Evolutionary conservation across 306 rosid species (phyloP), one percentile per base, ranked within the genome.

Genomic region (Dryas octopetala): DNA sequence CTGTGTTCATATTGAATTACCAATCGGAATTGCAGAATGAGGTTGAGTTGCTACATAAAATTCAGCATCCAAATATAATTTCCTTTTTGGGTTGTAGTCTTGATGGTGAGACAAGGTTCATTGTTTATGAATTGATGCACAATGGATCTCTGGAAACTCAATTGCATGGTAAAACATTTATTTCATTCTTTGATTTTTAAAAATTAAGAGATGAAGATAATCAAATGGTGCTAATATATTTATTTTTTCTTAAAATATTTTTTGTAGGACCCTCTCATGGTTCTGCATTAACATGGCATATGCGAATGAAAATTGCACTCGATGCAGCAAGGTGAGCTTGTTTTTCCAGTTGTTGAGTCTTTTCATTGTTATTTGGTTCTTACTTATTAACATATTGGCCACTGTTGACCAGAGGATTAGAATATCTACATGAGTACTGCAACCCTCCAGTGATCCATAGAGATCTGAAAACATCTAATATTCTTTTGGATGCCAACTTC

Each of bases 221-320:
- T 50, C 19, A 44, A 73, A 38, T 51, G 64, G 73, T 62, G 41
- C 46, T 66, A 17, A 44, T 74, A 8, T 73, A 7, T 1, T 62
- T 59, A 1, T 67, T 69, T 76, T 52, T 1, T 19, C 17, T 15
- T 43, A 6, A 44, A 11, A 1, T 40, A 28, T 58, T 62, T 43
- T 19, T 51, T 81, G 67, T 78, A 95, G 97, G 97, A 70, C 92
- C 92, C 57, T 85, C 97, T 74, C 92, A 72, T 82, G 99, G 99
- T 32, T 87, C 91, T 0, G 83, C 82, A 74, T 80, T 95, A 87
- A 90, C 93, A 7, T 95, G 99, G 99, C 87, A 82, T 58, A 90
- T 85, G 93, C 85, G 99, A 79, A 86, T 95, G 97, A 95, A 95
- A 85, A 88, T 92, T 79, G 99, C 99, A 76, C 93, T 95, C 57